Evolutionary conservation across 257 asterid genomes (phyloP).

Genomic region (Gentiana dahurica): DNA sequence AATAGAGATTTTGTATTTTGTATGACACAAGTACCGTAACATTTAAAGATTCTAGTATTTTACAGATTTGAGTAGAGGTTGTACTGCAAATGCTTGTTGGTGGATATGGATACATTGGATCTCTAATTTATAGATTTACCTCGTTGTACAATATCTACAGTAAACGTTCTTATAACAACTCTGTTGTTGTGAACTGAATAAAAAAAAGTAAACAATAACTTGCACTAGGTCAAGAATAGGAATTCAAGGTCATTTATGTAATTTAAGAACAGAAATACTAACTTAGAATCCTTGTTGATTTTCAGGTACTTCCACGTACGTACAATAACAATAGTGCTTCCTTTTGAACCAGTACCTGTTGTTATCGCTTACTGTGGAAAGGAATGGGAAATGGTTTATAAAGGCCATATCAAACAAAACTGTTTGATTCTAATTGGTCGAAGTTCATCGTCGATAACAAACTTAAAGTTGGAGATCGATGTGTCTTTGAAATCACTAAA

Average conservation of each 20-base stretch:
- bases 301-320: conserved; percentile 13
- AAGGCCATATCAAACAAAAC: conserved; percentile 1
- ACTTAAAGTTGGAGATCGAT: conserved; percentile 33
- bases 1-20: too few species aligned
- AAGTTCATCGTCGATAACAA: conserved; percentile 26
- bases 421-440: conserved; percentile 23
- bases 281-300: background rate
- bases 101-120: too few species aligned
- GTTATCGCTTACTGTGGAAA: conserved; percentile 23
- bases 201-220: background rate
- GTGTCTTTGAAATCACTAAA: conserved; percentile 41
- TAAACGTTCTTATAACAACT: too few species aligned
- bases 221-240: too few species aligned
- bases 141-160: too few species aligned
- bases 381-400: conserved; percentile 26
- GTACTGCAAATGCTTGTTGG: too few species aligned
- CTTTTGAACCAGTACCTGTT: conserved; percentile 14
- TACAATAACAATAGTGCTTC: conserved; percentile 9
- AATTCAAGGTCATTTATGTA: too few species aligned
- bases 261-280: too few species aligned
- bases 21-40: too few species aligned
- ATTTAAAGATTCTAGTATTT: too few species aligned
- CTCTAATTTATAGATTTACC: too few species aligned
- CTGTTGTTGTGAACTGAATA: background rate
- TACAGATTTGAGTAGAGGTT: too few species aligned